Percentiles rank a stretch among this genome's conserved stretches.
These are phyloP conservation scores for Onygenales sp. DNA, from an alignment of 2,329 filamentous ascomycete genomes.

Conservation along the genomic window DNA sequence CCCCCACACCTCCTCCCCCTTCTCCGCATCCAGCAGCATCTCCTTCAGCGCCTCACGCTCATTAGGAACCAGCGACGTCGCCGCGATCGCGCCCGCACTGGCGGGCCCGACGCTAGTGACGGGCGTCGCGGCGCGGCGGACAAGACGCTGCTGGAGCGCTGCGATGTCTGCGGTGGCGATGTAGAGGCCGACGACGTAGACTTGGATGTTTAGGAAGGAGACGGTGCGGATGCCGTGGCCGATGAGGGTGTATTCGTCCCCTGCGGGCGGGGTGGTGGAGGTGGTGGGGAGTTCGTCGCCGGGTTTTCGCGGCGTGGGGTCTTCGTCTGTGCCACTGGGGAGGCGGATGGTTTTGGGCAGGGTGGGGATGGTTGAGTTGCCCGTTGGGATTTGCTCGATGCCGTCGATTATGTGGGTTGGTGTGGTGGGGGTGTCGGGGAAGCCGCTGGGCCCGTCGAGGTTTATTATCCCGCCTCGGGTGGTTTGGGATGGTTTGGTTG, in stretches of 20 bases:
- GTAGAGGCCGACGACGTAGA: conserved; percentile 92
- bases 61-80: conserved; percentile 70
- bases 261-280: conserved; percentile 30
- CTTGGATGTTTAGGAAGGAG: conserved; percentile 79
- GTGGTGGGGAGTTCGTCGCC: conserved; percentile 29
- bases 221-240: conserved; percentile 84
- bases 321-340: conserved; percentile 33
- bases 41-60: conserved; percentile 68
- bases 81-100: conserved; percentile 49
- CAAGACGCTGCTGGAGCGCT: conserved; percentile 65
- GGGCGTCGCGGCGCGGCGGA: conserved; percentile 53
- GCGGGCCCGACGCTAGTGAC: conserved; percentile 16
- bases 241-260: conserved; percentile 71
- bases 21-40: conserved; percentile 58
- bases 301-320: conserved; percentile 24
- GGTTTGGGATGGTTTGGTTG: not conserved
- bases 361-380: conserved; percentile 66
- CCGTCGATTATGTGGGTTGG: conserved; percentile 44
- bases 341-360: conserved; percentile 68
- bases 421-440: conserved; percentile 21
- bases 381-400: conserved; percentile 67
- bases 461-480: conserved; percentile 18
- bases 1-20: conserved; percentile 66
- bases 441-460: conserved; percentile 32
- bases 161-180: conserved; percentile 75